phyloP scores from a whole-genome alignment of 441 rosid species.

The Pelargonium cotyledonis region DNA sequence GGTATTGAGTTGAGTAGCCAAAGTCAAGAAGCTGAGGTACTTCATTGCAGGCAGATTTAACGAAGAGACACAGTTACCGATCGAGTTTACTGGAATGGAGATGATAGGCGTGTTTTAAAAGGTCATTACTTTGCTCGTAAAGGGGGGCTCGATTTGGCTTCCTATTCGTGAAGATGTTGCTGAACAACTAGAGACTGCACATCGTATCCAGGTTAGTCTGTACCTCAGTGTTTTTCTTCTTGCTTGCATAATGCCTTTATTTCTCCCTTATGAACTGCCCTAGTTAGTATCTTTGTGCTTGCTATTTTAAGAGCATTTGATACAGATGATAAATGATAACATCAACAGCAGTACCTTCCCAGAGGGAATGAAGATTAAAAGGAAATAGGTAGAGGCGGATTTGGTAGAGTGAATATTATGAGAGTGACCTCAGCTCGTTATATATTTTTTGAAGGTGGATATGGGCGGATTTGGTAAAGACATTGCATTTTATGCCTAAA shows the following conservation, averaged over 20 bases:
- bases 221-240: constrained; percentile 13
- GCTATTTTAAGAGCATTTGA: too few relatives aligned
- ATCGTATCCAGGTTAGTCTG: constrained; percentile 71
- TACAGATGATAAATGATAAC: too few relatives aligned
- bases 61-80: constrained; percentile 77
- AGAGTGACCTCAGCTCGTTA: too few relatives aligned
- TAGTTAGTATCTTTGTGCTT: neutral
- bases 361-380: too few relatives aligned
- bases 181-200: constrained; percentile 90
- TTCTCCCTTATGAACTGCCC: neutral
- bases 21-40: too few relatives aligned
- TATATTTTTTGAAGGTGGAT: too few relatives aligned
- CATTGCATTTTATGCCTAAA: too few relatives aligned
- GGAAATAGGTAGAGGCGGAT: too few relatives aligned
- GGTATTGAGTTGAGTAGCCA: too few relatives aligned
- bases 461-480: too few relatives aligned
- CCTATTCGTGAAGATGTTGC: constrained; percentile 91
- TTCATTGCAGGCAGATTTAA: constrained; percentile 93
- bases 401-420: too few relatives aligned
- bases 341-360: too few relatives aligned
- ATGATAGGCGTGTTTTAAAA: constrained; percentile 87
- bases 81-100: constrained; percentile 97
- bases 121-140: constrained; percentile 98
- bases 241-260: constrained; percentile 12
- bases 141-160: constrained; percentile 91